Base-by-base conservation (phyloP, 345 rosid species). In the Lumnitzera littorea region DNA sequence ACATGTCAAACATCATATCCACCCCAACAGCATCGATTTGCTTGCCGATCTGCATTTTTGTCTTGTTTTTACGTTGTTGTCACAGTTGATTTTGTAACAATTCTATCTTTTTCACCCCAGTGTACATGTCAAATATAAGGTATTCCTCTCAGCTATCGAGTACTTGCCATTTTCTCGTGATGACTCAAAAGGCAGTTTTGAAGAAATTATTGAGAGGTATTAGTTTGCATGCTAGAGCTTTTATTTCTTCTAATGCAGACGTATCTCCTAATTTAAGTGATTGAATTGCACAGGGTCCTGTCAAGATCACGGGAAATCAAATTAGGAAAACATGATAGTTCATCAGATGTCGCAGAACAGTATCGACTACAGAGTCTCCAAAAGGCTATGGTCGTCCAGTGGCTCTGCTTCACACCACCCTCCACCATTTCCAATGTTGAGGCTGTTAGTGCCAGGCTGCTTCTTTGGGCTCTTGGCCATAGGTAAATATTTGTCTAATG, bases 351-450 rank as follows among this genome's bases (percentile, higher is more conserved):
- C 75, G 90, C 88, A 5, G 97, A 94, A 80, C 95, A 94, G 78
- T 96, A 90, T 62, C 89, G 89, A 65, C 75, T 81, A 75, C 95
- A 81, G 70, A 94, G 97, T 80, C 92, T 94, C 66, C 89, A 90
- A 65, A 94, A 94, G 70, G 97, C 99, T 68, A 82, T 78, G 78
- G 92, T 76, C 51, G 83, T 92, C 68, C 98, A 89, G 70, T 92
- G 97, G 96, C 94, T 92, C 61, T 92, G 98, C 82, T 92, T 92
- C 73, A 87, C 96, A 55, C 96, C 98, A 54, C 98, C 97, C 50
- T 82, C 94, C 58, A 87, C 96, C 52, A 86, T 84, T 73, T 58
- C 76, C 48, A 67, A 86, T 66, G 96, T 84, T 62, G 73, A 80
- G 55, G 87, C 73, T 58, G 74, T 88, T 65, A 78, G 92, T 65